Evolutionary conservation across 75 land plant species (phyloP).

Genomic region (Pinus tabuliformis): DNA sequence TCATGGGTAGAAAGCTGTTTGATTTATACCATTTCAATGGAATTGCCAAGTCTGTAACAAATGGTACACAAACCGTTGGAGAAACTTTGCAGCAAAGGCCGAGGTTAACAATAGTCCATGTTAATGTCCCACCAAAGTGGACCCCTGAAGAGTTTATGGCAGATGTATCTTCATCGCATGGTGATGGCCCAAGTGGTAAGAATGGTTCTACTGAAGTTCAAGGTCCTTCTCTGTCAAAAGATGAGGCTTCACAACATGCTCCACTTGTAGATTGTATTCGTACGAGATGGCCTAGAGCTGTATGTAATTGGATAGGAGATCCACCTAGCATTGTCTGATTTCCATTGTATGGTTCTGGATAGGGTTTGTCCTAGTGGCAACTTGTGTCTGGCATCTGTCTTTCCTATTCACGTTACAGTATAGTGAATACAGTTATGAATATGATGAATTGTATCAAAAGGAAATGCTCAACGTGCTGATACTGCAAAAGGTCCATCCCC

Average conservation of each 20-base stretch:
- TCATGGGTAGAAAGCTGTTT: constrained; percentile 77
- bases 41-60: constrained; percentile 86
- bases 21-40: constrained; percentile 97
- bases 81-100: constrained; percentile 78
- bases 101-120: constrained; percentile 70
- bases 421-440: not conserved
- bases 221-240: constrained; percentile 18
- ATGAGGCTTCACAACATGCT: constrained; percentile 85
- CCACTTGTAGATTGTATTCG: constrained; percentile 93
- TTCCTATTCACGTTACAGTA: not conserved
- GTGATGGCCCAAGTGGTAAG: constrained; percentile 15
- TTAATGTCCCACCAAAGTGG: constrained; percentile 95
- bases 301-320: constrained; percentile 92
- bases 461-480: not conserved
- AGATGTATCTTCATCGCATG: constrained; percentile 23
- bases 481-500: not conserved
- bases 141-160: constrained; percentile 87
- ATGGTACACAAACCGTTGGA: constrained; percentile 29
- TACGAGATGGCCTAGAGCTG: constrained; percentile 95
- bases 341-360: not conserved
- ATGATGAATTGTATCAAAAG: not conserved
- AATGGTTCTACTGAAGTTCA: constrained; percentile 21
- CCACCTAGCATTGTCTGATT: constrained; percentile 89
- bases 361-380: constrained; percentile 1
- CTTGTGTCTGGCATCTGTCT: too few relatives aligned